phyloP scores from a whole-genome alignment of 805 yeast species.

The Millerago galiae region DNA sequence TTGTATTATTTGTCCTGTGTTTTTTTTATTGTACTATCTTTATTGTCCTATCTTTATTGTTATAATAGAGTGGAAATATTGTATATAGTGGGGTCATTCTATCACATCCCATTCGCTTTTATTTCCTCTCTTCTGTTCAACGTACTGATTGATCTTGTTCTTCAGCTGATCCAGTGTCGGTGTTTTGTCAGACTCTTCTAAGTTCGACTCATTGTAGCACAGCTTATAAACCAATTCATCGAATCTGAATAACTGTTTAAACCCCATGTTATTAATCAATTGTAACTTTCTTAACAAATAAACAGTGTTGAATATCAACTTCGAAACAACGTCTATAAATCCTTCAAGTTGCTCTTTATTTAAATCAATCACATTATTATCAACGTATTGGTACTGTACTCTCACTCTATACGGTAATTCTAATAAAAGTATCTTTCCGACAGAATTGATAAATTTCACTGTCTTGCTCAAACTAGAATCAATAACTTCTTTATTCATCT shows the following conservation, averaged over 20 bases:
- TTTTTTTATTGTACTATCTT: too few relatives aligned
- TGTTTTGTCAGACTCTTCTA: neutral
- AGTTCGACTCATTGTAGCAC: conserved; percentile 14
- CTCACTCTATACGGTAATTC: conserved; percentile 13
- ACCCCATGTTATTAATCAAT: conserved; percentile 4
- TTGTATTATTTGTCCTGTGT: too few relatives aligned
- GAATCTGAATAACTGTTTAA: conserved; percentile 13
- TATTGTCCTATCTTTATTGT: too few relatives aligned
- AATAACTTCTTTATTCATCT: conserved; percentile 14
- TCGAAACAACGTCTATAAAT: conserved; percentile 11
- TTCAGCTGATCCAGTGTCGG: neutral
- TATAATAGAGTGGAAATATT: too few relatives aligned
- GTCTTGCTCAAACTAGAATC: conserved; percentile 14
- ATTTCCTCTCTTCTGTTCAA: neutral
- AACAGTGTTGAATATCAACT: conserved; percentile 13
- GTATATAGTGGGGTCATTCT: too few relatives aligned
- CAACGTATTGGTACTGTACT: conserved; percentile 6
- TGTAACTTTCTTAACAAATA: conserved; percentile 10
- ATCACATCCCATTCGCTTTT: neutral
- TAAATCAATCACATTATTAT: conserved; percentile 12
- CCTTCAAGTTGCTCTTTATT: conserved; percentile 9
- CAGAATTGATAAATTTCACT: conserved; percentile 14
- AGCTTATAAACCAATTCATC: conserved; percentile 21
- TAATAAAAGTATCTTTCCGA: conserved; percentile 12
- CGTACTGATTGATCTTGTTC: neutral